Conservation (phyloP, 805 yeast genomes). For the Priceomyces melissophilus region DNA sequence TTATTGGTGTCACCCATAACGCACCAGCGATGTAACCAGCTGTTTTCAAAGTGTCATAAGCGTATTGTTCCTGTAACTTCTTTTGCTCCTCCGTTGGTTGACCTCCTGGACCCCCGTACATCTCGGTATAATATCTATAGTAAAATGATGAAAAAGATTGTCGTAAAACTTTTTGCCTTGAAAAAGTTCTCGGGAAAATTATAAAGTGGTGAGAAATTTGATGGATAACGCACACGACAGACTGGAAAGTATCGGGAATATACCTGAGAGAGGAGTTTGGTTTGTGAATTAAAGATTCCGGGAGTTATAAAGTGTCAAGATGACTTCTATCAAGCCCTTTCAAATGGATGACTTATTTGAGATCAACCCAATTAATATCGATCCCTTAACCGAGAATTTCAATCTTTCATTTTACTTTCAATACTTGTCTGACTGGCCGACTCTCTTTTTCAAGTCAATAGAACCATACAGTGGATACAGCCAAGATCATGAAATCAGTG, state of each 20-base stretch:
- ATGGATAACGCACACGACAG: no score
- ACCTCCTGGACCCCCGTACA: conserved; percentile 52
- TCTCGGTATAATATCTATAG: conserved; percentile 8
- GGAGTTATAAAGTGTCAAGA: conserved; percentile 18
- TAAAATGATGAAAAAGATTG: background rate
- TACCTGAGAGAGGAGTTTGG: background rate
- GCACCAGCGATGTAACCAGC: conserved; percentile 66
- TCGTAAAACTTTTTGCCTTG: background rate
- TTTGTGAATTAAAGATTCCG: no score
- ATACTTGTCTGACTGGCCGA: conserved; percentile 84
- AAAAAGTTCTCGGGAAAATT: background rate
- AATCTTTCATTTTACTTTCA: conserved; percentile 79
- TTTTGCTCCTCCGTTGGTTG: conserved; percentile 60
- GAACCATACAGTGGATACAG: conserved; percentile 27
- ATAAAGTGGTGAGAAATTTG: no score
- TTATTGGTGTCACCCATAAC: conserved; percentile 57
- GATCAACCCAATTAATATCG: conserved; percentile 74
- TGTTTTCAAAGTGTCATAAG: conserved; percentile 53
- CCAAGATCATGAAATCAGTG: conserved; percentile 39
- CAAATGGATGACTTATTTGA: conserved; percentile 79
- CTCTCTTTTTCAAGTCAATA: conserved; percentile 74
- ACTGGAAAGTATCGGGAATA: background rate
- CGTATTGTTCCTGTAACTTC: conserved; percentile 60
- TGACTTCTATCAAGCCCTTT: conserved; percentile 89
- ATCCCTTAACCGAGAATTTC: conserved; percentile 89